Evolutionary conservation across 345 rosid species (phyloP), one percentile per base, ranked within the genome.

Genomic region (Streptanthus diversifolius): DNA sequence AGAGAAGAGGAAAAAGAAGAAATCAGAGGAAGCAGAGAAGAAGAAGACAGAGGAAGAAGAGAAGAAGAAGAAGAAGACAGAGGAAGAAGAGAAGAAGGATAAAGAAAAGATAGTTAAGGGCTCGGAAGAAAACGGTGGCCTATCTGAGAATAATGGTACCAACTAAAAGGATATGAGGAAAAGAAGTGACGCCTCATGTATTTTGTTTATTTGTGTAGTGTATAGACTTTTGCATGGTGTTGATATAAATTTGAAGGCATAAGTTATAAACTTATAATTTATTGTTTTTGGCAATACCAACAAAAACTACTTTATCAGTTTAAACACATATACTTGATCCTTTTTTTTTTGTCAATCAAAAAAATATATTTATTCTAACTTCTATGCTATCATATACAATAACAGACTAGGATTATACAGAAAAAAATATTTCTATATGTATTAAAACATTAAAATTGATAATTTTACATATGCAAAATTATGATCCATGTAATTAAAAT

Each of bases 31-130:
- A 22, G 68, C 3, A 14, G 48, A 68, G 22, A 36, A 30, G 48
- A 39, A 12, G 17, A 36, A 43, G 43, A 27, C 17, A 39, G 64
- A 66, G 22, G 70, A 39, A 70, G 73, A 44, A 21, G 63, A 64
- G 1, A 4, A 10, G 4, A 13, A 36, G 4, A 13, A 36, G 17
- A 51, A 66, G 71, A 51, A 49, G 33, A 11, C 49, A 36, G 60
- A 52, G 15, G 70, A 65, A 33, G 22, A 36, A 63, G 53, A 74
- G n/a, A 17, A 53, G 49, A 53, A 53, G 39, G 22, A 70, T 48
- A 25, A 36, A 1, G 25, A 21, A 4, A 33, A 45, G 18, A 57
- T 44, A 32, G 57, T 44, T 29, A 44, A 25, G 9, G 72, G 30
- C 5, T 9, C 15, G 3, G 41, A 3, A 8, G 11, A 17, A 68